Conservation (phyloP, 2,329 filamentous ascomycete species). For the Ophiosphaerella herpotricha region DNA sequence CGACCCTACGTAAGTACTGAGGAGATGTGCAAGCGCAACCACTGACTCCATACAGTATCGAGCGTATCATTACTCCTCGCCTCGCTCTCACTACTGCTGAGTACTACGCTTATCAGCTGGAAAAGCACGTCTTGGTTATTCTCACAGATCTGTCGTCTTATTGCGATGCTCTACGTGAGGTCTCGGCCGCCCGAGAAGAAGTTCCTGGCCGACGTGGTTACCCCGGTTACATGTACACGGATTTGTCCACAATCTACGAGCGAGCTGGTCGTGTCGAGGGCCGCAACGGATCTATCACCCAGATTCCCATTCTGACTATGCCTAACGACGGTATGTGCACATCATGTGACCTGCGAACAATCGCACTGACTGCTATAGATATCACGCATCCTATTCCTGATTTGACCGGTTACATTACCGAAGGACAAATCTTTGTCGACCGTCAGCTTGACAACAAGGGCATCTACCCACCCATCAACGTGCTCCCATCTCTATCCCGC, state of each 20-base stretch:
- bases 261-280: conserved; percentile 96
- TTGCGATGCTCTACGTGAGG: conserved; percentile 98
- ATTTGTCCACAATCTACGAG: conserved; percentile 99
- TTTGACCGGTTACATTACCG: conserved; percentile 98
- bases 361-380: conserved; percentile 56
- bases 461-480: conserved; percentile 98
- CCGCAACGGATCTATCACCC: conserved; percentile 97
- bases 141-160: conserved; percentile 97
- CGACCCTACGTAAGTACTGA: conserved; percentile 80
- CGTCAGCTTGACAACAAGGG: conserved; percentile 93
- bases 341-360: background rate
- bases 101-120: conserved; percentile 99
- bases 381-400: conserved; percentile 99
- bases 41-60: conserved; percentile 67
- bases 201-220: conserved; percentile 98
- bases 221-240: conserved; percentile 99
- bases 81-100: conserved; percentile 97
- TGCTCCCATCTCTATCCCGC: conserved; percentile 94
- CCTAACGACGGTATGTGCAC: conserved; percentile 79
- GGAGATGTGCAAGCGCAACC: conserved; percentile 1
- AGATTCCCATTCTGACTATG: conserved; percentile 99
- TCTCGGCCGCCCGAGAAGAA: conserved; percentile 97
- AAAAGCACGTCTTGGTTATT: conserved; percentile 99
- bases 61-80: conserved; percentile 99
- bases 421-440: conserved; percentile 98